Conservation (phyloP, 139 green algal species). For the Coelastrella sp. region DNA sequence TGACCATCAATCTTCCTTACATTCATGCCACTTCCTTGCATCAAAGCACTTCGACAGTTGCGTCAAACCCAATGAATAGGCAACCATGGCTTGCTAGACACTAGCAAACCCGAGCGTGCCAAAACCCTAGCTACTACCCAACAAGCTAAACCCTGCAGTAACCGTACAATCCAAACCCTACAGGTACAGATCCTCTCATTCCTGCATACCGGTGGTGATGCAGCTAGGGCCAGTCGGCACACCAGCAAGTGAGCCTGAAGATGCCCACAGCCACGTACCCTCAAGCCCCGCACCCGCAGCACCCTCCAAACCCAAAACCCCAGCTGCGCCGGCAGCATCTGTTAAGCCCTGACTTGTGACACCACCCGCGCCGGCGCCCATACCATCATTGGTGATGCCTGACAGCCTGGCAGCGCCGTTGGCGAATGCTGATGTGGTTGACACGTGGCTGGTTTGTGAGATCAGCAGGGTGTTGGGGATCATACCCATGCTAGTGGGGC, state of each 20-base stretch:
- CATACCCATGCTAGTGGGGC: not conserved
- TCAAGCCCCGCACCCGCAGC: not conserved
- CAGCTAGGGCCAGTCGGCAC: not conserved
- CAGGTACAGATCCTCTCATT: not conserved
- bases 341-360: not conserved
- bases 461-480: not conserved
- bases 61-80: too few species aligned
- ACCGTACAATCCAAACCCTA: not conserved
- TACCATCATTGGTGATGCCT: not conserved
- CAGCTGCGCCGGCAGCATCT: conserved; percentile 19
- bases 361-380: not conserved
- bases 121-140: too few species aligned
- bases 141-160: not conserved
- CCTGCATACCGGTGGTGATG: conserved; percentile 34
- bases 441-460: not conserved
- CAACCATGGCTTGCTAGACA: too few species aligned
- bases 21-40: too few species aligned
- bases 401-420: not conserved
- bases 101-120: too few species aligned
- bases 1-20: too few species aligned
- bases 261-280: not conserved
- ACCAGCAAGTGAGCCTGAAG: not conserved
- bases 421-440: not conserved
- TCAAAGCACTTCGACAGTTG: too few species aligned
- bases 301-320: not conserved